Conservation (phyloP, 2,329 filamentous ascomycete genomes). For the Teratosphaeria nubilosa region DNA sequence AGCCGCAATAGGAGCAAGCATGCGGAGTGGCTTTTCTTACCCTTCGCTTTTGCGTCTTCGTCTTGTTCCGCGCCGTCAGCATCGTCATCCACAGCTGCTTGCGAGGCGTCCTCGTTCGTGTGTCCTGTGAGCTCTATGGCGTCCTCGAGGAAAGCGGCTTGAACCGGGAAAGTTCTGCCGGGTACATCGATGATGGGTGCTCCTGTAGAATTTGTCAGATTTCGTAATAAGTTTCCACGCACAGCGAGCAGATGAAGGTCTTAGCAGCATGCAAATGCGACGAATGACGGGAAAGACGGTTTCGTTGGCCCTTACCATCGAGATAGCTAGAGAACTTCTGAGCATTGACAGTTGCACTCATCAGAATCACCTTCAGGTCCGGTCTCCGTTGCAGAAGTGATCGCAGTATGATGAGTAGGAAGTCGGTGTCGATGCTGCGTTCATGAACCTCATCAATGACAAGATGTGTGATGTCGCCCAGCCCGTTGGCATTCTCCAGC, state of each 20-base stretch:
- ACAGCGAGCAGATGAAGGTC: not conserved
- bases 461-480: slow-evolving; percentile 83
- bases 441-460: slow-evolving; percentile 98
- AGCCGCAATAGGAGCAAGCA: not conserved
- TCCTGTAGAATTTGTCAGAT: slow-evolving; percentile 18
- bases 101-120: slow-evolving; percentile 48
- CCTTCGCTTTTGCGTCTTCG: slow-evolving; percentile 26
- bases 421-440: slow-evolving; percentile 91
- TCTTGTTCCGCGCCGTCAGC: slow-evolving; percentile 33
- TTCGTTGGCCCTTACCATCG: slow-evolving; percentile 33
- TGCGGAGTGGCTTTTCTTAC: not conserved
- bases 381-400: slow-evolving; percentile 66
- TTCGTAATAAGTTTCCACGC: not conserved
- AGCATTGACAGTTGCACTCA: slow-evolving; percentile 95
- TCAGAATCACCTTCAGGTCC: slow-evolving; percentile 84
- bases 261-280: not conserved
- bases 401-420: slow-evolving; percentile 82
- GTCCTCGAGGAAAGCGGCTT: slow-evolving; percentile 82
- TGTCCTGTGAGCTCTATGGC: slow-evolving; percentile 82
- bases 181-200: slow-evolving; percentile 86
- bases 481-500: slow-evolving; percentile 78
- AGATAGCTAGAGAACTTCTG: slow-evolving; percentile 85
- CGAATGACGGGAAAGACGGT: not conserved
- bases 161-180: slow-evolving; percentile 85
- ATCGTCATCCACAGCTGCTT: slow-evolving; percentile 38